phyloP scores from a whole-genome alignment of 2,329 filamentous ascomycete species.

The Chrysoporthe cubensis region DNA sequence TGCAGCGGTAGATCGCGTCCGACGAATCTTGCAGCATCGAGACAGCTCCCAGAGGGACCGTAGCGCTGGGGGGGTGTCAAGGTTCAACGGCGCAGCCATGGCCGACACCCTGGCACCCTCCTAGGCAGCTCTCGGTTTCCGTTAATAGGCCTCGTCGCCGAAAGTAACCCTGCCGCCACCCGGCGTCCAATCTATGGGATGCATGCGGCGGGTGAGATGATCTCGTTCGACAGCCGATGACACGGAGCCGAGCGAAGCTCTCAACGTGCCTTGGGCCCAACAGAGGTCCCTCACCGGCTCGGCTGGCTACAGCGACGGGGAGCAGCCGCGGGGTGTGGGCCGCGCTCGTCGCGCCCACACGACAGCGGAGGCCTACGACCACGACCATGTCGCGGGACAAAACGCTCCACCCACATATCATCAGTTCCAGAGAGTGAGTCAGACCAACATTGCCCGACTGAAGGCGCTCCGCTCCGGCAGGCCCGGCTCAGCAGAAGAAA shows the following conservation, averaged over 20 bases:
- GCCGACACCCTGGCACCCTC: neutral
- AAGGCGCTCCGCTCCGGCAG: neutral
- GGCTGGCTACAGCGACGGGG: conserved; percentile 11
- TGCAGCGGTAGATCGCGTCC: conserved; percentile 9
- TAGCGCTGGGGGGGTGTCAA: neutral
- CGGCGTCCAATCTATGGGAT: neutral
- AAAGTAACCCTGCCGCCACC: conserved; percentile 5
- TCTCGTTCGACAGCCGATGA: neutral
- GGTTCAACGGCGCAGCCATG: neutral
- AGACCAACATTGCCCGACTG: neutral
- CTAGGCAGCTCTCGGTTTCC: neutral
- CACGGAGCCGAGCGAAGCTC: neutral
- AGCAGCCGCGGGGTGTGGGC: conserved; percentile 13
- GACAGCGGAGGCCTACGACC: conserved; percentile 14
- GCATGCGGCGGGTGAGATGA: neutral
- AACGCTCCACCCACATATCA: conserved; percentile 11
- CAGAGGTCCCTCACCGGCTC: neutral
- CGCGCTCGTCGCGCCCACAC: conserved; percentile 15
- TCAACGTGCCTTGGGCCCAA: neutral
- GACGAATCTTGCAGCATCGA: conserved; percentile 14
- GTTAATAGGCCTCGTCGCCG: conserved; percentile 21
- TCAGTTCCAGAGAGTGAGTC: neutral
- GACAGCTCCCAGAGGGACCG: conserved; percentile 1
- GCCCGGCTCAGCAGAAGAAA: neutral
- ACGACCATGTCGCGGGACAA: conserved; percentile 17